Percentiles rank a stretch among this genome's conserved stretches.
Evolutionary conservation across 192 early-diverging fungal genomes (phyloP).

Genomic region (Podila clonocystis): DNA sequence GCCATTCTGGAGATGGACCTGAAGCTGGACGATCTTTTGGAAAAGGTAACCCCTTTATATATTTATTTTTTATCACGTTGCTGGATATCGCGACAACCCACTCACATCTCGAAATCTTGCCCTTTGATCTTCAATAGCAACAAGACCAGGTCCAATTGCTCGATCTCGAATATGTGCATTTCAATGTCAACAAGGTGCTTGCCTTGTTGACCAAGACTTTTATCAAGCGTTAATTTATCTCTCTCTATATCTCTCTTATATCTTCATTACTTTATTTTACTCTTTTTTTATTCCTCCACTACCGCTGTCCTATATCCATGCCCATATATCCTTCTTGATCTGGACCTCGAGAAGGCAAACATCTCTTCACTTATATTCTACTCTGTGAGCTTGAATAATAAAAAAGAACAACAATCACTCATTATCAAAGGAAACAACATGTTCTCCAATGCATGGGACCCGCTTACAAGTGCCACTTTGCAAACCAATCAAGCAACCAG

Average conservation of each 20-base stretch:
- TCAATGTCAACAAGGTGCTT: conserved; percentile 86
- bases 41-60: conserved; percentile 61
- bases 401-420: too few species aligned
- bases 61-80: neutral
- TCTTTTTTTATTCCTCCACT: neutral
- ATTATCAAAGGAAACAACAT: too few species aligned
- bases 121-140: conserved; percentile 66
- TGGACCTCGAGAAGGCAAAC: too few species aligned
- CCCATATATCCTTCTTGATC: too few species aligned
- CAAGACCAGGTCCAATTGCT: conserved; percentile 87
- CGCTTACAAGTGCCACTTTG: too few species aligned
- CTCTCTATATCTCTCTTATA: too few species aligned
- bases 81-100: neutral
- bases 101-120: neutral
- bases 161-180: conserved; percentile 93
- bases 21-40: conserved; percentile 84
- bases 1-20: conserved; percentile 97
- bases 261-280: neutral
- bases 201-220: conserved; percentile 88
- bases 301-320: neutral
- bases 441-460: too few species aligned
- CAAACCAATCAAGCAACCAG: too few species aligned
- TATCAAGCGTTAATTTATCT: conserved; percentile 52
- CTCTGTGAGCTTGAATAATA: too few species aligned
- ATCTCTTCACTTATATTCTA: too few species aligned